Percentiles rank a stretch among this genome's conserved stretches.
Conservation (phyloP, 306 rosid genomes). For the Spatholobus suberectus region DNA sequence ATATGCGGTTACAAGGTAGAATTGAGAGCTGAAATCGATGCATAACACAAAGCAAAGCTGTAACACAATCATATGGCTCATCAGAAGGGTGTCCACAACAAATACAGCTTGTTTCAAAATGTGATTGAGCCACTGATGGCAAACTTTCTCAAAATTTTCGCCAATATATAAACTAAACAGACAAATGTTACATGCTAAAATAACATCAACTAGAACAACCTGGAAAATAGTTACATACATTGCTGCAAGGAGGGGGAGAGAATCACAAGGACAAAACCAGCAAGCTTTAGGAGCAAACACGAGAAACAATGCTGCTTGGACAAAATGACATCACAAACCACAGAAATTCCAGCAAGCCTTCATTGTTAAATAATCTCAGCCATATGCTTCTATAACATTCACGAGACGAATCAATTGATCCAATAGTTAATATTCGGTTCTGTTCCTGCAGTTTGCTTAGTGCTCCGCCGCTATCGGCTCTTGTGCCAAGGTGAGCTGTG, state of each 20-base stretch:
- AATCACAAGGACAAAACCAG: constrained; percentile 65
- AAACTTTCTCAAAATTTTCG: constrained; percentile 64
- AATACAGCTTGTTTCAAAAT: constrained; percentile 57
- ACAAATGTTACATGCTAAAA: constrained; percentile 55
- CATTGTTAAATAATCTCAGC: constrained; percentile 57
- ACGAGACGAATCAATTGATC: constrained; percentile 49
- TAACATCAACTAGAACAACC: constrained; percentile 57
- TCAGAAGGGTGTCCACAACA: constrained; percentile 46
- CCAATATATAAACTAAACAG: constrained; percentile 51
- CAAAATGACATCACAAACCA: constrained; percentile 69
- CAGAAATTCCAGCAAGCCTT: constrained; percentile 65
- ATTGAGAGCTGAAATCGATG: neutral
- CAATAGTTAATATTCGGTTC: constrained; percentile 39
- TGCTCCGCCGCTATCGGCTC: constrained; percentile 56
- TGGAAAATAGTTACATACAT: constrained; percentile 68
- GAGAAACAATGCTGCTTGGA: constrained; percentile 66
- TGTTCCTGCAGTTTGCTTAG: constrained; percentile 49
- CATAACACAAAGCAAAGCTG: constrained; percentile 26
- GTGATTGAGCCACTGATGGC: constrained; percentile 44
- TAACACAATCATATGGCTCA: constrained; percentile 28
- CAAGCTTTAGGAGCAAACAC: constrained; percentile 59
- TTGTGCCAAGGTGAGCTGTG: constrained; percentile 47
- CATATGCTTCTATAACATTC: constrained; percentile 59
- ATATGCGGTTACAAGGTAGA: neutral
- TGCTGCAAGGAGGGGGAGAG: constrained; percentile 59